Percentiles rank a stretch among this genome's conserved stretches.
These are phyloP conservation scores for Chenopodium suecicum DNA, from an alignment of 148 eudicot species.

Conservation along the genomic window DNA sequence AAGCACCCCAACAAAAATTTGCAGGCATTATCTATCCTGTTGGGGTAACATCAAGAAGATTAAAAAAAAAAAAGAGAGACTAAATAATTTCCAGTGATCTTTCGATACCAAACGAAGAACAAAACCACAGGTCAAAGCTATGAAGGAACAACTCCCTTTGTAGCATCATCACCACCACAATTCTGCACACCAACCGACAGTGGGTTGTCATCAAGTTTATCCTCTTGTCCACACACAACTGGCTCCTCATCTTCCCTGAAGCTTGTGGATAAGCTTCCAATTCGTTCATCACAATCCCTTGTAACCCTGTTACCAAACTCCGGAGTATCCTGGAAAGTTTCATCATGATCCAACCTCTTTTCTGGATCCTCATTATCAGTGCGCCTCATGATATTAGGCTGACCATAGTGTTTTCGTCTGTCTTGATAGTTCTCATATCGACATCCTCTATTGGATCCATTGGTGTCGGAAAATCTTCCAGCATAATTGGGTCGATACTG, in stretches of 20 bases:
- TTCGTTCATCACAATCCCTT: constrained; percentile 24
- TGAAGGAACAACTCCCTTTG: not conserved
- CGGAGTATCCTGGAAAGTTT: constrained; percentile 18
- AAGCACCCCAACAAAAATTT: constrained; percentile 12
- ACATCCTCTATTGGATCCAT: constrained; percentile 30
- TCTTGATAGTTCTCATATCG: constrained; percentile 31
- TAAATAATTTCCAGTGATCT: not conserved
- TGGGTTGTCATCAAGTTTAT: constrained; percentile 15
- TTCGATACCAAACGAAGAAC: not conserved
- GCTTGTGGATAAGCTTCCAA: constrained; percentile 17
- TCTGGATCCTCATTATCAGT: constrained; percentile 23
- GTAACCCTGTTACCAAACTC: constrained; percentile 22
- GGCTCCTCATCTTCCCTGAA: constrained; percentile 28
- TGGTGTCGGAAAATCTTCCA: constrained; percentile 28
- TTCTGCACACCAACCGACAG: constrained; percentile 2
- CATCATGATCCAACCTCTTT: constrained; percentile 25
- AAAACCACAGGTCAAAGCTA: not conserved
- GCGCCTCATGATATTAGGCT: constrained; percentile 23
- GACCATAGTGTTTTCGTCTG: constrained; percentile 24
- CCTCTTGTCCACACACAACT: constrained; percentile 17
- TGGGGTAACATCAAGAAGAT: not conserved
- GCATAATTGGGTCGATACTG: constrained; percentile 27
- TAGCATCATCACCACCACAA: constrained; percentile 12
- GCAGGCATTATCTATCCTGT: constrained; percentile 17
- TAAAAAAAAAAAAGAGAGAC: not conserved